A percentile compares a stretch with the other conserved stretches of the same genome.
phyloP scores from a whole-genome alignment of 768 basidiomycete genomes.

The Auriscalpium orientale region DNA sequence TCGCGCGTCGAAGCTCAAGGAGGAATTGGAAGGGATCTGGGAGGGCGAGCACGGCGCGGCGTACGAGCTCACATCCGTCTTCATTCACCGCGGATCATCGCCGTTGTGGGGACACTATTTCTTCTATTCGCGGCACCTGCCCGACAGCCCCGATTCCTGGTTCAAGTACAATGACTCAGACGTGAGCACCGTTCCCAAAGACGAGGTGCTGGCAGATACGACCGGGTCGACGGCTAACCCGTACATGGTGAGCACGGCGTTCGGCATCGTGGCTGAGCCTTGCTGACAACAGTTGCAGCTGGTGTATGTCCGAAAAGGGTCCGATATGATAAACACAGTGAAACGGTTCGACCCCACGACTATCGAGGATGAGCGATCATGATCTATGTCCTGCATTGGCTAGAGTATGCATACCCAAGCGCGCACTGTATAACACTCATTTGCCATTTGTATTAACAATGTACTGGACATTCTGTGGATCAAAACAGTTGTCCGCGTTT shows the following conservation, averaged over 20 bases:
- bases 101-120: slow-evolving; percentile 93
- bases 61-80: slow-evolving; percentile 91
- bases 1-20: slow-evolving; percentile 48
- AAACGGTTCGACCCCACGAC: slow-evolving; percentile 43
- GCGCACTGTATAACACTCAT: neutral
- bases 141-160: slow-evolving; percentile 75
- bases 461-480: too few species aligned
- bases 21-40: slow-evolving; percentile 72
- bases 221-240: slow-evolving; percentile 89
- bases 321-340: slow-evolving; percentile 75
- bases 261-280: neutral
- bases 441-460: neutral
- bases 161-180: slow-evolving; percentile 96
- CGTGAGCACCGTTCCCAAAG: slow-evolving; percentile 67
- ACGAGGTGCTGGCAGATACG: slow-evolving; percentile 83
- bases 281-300: slow-evolving; percentile 38
- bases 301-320: slow-evolving; percentile 75
- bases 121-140: slow-evolving; percentile 87
- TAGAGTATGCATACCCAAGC: neutral
- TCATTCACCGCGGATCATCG: slow-evolving; percentile 86
- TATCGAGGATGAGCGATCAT: slow-evolving; percentile 16
- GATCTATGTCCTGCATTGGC: neutral
- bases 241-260: slow-evolving; percentile 57
- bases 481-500: too few species aligned
- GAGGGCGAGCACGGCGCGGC: slow-evolving; percentile 52